These are phyloP conservation scores for Metschnikowia continentalis DNA, from an alignment of 805 yeast genomes.

Conservation along the genomic window DNA sequence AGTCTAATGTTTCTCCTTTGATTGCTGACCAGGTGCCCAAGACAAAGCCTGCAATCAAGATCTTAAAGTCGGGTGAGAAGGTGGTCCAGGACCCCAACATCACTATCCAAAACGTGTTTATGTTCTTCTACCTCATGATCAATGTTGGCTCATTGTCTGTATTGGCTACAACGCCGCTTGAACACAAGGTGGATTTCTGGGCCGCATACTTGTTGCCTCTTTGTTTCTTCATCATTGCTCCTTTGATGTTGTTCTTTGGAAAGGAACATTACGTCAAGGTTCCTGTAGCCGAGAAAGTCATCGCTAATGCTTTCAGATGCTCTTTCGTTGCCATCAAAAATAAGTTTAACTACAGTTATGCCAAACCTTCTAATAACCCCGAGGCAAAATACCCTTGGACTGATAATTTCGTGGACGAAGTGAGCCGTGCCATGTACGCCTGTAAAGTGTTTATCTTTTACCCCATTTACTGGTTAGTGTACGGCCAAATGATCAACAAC, in stretches of 20 bases:
- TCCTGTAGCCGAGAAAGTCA: slow-evolving; percentile 11
- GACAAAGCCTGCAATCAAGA: slow-evolving; percentile 32
- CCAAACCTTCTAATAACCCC: slow-evolving; percentile 14
- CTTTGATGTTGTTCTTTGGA: slow-evolving; percentile 10
- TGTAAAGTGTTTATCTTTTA: slow-evolving; percentile 15
- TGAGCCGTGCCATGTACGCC: slow-evolving; percentile 11
- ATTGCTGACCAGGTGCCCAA: slow-evolving; percentile 53
- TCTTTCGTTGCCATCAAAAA: slow-evolving; percentile 9
- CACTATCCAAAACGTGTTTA: slow-evolving; percentile 15
- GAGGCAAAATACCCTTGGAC: slow-evolving; percentile 11
- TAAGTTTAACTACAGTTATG: slow-evolving; percentile 10
- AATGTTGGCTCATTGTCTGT: slow-evolving; percentile 15
- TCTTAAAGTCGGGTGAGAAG: slow-evolving; percentile 23
- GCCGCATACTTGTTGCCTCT: slow-evolving; percentile 15
- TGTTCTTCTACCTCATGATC: slow-evolving; percentile 16
- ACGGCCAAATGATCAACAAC: slow-evolving; percentile 15
- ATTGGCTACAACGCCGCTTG: slow-evolving; percentile 13
- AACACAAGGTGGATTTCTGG: slow-evolving; percentile 12
- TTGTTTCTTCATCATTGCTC: slow-evolving; percentile 11
- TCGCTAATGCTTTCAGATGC: slow-evolving; percentile 11
- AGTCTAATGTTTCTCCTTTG: slow-evolving; percentile 68
- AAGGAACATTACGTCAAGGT: slow-evolving; percentile 10
- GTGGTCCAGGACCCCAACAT: slow-evolving; percentile 14
- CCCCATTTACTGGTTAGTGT: slow-evolving; percentile 17
- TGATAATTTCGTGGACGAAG: slow-evolving; percentile 14